Evolutionary conservation across 2,329 filamentous ascomycete genomes (phyloP).

Genomic region (Tolypocladium album): DNA sequence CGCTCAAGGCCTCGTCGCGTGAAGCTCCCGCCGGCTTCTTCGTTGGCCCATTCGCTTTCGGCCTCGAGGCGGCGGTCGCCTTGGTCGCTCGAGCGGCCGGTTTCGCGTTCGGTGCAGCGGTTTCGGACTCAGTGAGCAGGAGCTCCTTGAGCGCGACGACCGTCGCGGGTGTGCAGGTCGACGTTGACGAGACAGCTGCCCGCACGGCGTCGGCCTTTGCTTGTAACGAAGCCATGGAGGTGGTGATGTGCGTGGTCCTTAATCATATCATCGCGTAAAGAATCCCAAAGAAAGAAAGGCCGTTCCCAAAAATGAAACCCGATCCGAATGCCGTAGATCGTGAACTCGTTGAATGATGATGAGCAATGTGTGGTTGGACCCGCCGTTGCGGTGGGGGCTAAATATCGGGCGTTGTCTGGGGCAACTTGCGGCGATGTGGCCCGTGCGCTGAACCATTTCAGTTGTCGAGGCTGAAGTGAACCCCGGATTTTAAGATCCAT

Average conservation of each 20-base stretch:
- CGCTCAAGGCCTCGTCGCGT: slow-evolving; percentile 18
- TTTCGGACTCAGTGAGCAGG: slow-evolving; percentile 23
- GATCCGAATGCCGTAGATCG: slow-evolving; percentile 8
- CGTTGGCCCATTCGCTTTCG: slow-evolving; percentile 10
- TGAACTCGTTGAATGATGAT: slow-evolving; percentile 5
- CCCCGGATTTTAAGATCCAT: neutral
- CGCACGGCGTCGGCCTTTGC: slow-evolving; percentile 40
- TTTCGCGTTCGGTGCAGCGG: slow-evolving; percentile 12
- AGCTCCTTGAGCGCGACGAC: slow-evolving; percentile 37
- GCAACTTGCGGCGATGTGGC: slow-evolving; percentile 16
- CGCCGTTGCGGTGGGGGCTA: slow-evolving; percentile 12
- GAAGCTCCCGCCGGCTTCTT: slow-evolving; percentile 5
- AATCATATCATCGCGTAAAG: slow-evolving; percentile 21
- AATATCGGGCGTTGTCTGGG: slow-evolving; percentile 24
- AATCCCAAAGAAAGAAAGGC: slow-evolving; percentile 4
- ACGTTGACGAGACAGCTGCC: slow-evolving; percentile 38
- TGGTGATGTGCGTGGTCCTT: slow-evolving; percentile 13
- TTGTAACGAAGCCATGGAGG: slow-evolving; percentile 31
- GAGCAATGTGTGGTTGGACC: slow-evolving; percentile 1
- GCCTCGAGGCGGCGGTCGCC: slow-evolving; percentile 11
- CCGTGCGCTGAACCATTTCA: neutral
- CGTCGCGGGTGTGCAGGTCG: slow-evolving; percentile 41
- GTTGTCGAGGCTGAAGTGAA: neutral
- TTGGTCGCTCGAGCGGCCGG: slow-evolving; percentile 16
- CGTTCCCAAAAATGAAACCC: slow-evolving; percentile 13